phyloP scores from a whole-genome alignment of 2,329 filamentous ascomycete species.

The Xylariaceae sp. region DNA sequence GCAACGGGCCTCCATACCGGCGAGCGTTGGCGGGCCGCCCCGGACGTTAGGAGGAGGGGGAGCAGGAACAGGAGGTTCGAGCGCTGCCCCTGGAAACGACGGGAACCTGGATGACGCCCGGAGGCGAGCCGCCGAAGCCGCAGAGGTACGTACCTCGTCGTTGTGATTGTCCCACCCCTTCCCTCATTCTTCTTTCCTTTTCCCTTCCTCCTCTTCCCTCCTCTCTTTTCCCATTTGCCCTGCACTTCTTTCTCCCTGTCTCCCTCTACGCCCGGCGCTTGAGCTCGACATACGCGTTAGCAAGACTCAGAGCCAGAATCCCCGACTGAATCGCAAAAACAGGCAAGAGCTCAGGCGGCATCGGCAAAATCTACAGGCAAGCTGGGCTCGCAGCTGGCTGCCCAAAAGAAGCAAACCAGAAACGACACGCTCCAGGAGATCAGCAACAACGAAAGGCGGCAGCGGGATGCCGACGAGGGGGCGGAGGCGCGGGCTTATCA shows the following conservation, averaged over 20 bases:
- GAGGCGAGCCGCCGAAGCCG: constrained; percentile 77
- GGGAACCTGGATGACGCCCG: constrained; percentile 62
- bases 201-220: not conserved
- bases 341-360: constrained; percentile 71
- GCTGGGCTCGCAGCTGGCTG: constrained; percentile 71
- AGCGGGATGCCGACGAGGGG: constrained; percentile 70
- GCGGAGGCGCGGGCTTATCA: constrained; percentile 63
- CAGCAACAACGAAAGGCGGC: constrained; percentile 68
- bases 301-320: too few relatives aligned
- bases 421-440: constrained; percentile 70
- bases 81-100: constrained; percentile 17
- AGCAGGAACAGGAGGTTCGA: too few relatives aligned
- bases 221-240: not conserved
- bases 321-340: constrained; percentile 13
- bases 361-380: constrained; percentile 66
- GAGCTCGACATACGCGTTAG: not conserved
- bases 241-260: not conserved
- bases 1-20: constrained; percentile 58
- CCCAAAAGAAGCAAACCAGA: constrained; percentile 77
- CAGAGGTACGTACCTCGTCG: constrained; percentile 78
- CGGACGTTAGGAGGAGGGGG: constrained; percentile 73
- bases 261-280: not conserved
- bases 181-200: not conserved
- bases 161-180: not conserved
- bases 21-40: constrained; percentile 59